These are phyloP conservation scores for Alternaria angustiovoidea DNA, from an alignment of 2,329 filamentous ascomycete species.

Conservation along the genomic window DNA sequence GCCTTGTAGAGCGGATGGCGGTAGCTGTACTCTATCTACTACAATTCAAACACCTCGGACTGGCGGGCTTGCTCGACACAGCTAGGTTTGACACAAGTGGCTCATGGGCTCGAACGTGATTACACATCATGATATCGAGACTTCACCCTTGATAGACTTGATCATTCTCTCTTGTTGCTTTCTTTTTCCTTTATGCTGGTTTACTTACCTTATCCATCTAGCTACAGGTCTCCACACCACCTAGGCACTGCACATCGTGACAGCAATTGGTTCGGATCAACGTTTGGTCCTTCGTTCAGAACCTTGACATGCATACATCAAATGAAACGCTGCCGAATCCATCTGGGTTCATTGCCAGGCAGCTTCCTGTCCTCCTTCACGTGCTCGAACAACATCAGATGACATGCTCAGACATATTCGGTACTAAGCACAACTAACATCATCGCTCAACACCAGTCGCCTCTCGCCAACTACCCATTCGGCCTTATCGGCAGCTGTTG, in stretches of 20 bases:
- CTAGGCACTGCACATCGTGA: conserved; percentile 19
- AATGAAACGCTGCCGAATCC: conserved; percentile 32
- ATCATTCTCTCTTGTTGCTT: conserved; percentile 14
- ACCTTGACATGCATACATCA: conserved; percentile 29
- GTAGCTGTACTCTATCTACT: conserved; percentile 50
- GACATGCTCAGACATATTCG: conserved; percentile 16
- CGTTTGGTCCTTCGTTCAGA: conserved; percentile 31
- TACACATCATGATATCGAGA: conserved; percentile 50
- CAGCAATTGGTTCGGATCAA: conserved; percentile 36
- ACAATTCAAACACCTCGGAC: conserved; percentile 34
- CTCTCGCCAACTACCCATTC: conserved; percentile 35
- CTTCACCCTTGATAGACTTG: conserved; percentile 38
- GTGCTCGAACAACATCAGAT: conserved; percentile 27
- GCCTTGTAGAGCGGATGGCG: conserved; percentile 48
- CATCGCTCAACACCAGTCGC: conserved; percentile 36
- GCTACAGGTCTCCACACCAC: conserved; percentile 21
- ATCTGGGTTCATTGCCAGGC: conserved; percentile 32
- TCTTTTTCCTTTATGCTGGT: conserved; percentile 10
- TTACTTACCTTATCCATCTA: conserved; percentile 29
- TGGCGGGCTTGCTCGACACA: conserved; percentile 33
- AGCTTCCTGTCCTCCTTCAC: conserved; percentile 27
- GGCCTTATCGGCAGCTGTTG: conserved; percentile 31
- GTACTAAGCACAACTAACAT: conserved; percentile 26
- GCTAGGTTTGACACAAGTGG: conserved; percentile 46
- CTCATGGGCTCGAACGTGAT: conserved; percentile 50